A percentile compares a stretch with the other conserved stretches of the same genome.
Conservation (phyloP, 495 filamentous ascomycete genomes). For the Thozetella sp. region DNA sequence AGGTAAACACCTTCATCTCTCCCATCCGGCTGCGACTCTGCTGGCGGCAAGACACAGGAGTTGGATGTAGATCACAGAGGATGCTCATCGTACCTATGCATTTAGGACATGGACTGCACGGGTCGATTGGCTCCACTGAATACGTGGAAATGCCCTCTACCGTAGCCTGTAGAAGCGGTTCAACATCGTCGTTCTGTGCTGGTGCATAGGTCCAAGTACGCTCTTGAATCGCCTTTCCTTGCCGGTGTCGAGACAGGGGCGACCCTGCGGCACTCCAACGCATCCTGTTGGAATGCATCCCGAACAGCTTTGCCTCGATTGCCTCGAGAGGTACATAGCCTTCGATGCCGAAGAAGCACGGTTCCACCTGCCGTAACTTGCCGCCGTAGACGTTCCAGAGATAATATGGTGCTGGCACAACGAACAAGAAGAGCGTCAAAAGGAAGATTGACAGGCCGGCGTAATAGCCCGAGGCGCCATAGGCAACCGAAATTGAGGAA, state of each 20-base stretch:
- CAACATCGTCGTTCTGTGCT: background rate
- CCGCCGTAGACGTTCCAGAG: conserved; percentile 3
- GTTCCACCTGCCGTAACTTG: background rate
- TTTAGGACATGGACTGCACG: background rate
- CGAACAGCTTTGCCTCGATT: conserved; percentile 7
- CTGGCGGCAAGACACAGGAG: conserved; percentile 4
- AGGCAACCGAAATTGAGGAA: too few species aligned
- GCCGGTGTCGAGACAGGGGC: background rate
- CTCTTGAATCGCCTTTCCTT: background rate
- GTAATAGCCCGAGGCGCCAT: too few species aligned
- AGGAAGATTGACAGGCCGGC: background rate
- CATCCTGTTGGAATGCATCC: background rate
- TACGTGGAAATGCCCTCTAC: background rate
- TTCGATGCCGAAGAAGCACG: conserved; percentile 26
- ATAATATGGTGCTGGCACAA: conserved; percentile 1
- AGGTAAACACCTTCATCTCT: conserved; percentile 24
- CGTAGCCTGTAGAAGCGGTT: background rate
- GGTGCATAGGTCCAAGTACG: background rate
- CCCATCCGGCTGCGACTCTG: conserved; percentile 6
- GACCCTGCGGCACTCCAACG: background rate
- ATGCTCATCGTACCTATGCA: background rate
- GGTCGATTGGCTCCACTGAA: background rate
- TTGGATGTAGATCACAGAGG: background rate
- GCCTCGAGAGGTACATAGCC: conserved; percentile 16
- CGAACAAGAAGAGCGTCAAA: background rate